Evolutionary conservation across 768 basidiomycete genomes (phyloP).

Genomic region (Sistotremastrum niveocremeum): DNA sequence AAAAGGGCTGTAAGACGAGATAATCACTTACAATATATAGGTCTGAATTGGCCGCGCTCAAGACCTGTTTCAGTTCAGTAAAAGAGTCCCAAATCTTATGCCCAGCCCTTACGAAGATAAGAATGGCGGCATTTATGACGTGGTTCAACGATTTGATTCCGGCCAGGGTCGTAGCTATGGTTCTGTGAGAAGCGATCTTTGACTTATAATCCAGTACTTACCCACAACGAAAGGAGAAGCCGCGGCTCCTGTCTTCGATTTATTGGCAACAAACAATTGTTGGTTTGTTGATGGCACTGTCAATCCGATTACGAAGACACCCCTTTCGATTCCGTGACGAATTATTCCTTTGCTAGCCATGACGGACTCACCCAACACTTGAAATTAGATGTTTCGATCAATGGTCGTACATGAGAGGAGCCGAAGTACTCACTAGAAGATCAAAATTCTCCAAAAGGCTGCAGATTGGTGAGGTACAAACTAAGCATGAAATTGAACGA

Average conservation of each 20-base stretch:
- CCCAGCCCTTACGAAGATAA: slow-evolving; percentile 39
- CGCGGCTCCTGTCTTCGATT: slow-evolving; percentile 31
- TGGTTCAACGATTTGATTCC: slow-evolving; percentile 48
- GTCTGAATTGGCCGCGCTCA: slow-evolving; percentile 44
- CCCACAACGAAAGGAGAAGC: slow-evolving; percentile 55
- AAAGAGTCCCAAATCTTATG: not conserved
- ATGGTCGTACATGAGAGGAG: too few species aligned
- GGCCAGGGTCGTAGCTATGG: slow-evolving; percentile 25
- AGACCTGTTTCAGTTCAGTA: not conserved
- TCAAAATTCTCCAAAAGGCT: slow-evolving; percentile 18
- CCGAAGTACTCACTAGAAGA: too few species aligned
- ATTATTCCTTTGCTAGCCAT: not conserved
- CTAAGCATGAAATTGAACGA: slow-evolving; percentile 12
- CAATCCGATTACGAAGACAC: slow-evolving; percentile 60
- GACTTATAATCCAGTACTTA: slow-evolving; percentile 4
- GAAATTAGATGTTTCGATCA: too few species aligned
- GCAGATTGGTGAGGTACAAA: too few species aligned
- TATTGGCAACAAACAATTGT: slow-evolving; percentile 26
- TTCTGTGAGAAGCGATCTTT: too few species aligned
- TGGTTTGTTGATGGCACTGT: slow-evolving; percentile 48
- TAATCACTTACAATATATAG: slow-evolving; percentile 27
- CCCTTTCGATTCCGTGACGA: slow-evolving; percentile 5
- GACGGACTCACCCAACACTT: not conserved
- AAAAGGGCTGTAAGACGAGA: not conserved
- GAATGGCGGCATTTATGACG: slow-evolving; percentile 50